Percentiles rank a stretch among this genome's conserved stretches.
These are phyloP conservation scores for Salvia sclarea DNA, from an alignment of 305 asterid genomes.

Conservation along the genomic window DNA sequence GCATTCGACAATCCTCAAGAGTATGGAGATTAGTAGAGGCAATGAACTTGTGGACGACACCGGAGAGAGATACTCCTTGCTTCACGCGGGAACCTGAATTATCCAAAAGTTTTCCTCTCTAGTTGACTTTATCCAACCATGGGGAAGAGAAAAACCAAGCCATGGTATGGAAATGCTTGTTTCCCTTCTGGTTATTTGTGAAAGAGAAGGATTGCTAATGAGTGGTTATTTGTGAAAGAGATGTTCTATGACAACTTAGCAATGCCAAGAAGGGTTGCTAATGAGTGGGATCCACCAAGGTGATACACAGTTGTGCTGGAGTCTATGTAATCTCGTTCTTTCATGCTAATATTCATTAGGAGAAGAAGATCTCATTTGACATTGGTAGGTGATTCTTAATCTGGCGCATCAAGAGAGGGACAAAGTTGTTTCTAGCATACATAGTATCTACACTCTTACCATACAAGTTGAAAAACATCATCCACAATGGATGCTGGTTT, in stretches of 20 bases:
- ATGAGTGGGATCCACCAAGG: neutral
- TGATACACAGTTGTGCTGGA: neutral
- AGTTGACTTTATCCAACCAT: neutral
- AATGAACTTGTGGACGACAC: neutral
- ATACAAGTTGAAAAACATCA: neutral
- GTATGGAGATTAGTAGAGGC: neutral
- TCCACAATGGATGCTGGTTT: neutral
- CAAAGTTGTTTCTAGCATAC: slow-evolving; percentile 11
- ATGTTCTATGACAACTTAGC: neutral
- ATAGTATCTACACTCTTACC: neutral
- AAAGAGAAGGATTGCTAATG: neutral
- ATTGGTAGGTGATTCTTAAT: neutral
- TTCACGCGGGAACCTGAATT: neutral
- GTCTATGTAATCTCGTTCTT: neutral
- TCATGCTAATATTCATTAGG: neutral
- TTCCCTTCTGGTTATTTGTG: neutral
- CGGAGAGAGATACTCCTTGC: neutral
- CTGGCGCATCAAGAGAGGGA: neutral
- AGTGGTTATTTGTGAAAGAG: no score
- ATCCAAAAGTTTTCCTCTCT: neutral
- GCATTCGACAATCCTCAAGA: neutral
- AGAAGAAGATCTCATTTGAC: neutral
- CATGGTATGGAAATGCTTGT: neutral
- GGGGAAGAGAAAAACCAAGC: neutral
- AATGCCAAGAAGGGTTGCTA: neutral